Evolutionary conservation across 1,139 yeast genomes (phyloP), one percentile per base, ranked within the genome.

Genomic region (Suhomyces ambrosiae): DNA sequence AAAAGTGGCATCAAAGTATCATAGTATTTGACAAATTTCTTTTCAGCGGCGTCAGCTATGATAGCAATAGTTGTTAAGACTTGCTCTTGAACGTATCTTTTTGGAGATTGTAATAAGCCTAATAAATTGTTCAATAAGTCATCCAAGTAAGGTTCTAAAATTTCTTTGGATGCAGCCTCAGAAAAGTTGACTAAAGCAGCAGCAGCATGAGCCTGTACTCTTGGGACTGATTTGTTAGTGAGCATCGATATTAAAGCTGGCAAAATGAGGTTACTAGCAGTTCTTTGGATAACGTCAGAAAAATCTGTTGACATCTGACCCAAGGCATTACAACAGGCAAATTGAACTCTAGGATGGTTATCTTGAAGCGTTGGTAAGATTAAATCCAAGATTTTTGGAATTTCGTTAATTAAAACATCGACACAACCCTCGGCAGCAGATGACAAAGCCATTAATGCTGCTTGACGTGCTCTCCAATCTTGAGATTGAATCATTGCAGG

Each of bases 241-340:
- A 90, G 74, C 71, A 79, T 88, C 3, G 95, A 82, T 40, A 90
- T 86, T 48, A 92, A 75, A 5, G 95, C 94, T 8, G 97, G 97
- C 38, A 94, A 71, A 28, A 92, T 82, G 48, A 85, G 72, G 49
- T 76, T 78, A 46, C 92, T 95, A 18, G 89, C 76, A 35, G 86
- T 80, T 54, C 83, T 75, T 68, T 92, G 97, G 46, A 92, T 85
- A 15, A 77, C 73, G 50, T 87, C 95, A 5, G 97, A 92, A 65
- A 92, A 90, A 65, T 92, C 98, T 0, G 98, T 92, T n/a, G 96
- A 87, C 68, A 94, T 86, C 69, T 92, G 98, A 34, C 98, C 98
- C 48, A 92, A 70, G 0, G 97, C 96, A 59, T 92, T 92, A 68
- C 97, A 92, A 46, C 96, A 86, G 25, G 97, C 96, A 70, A 90